Evolutionary conservation across 2,329 filamentous ascomycete genomes (phyloP).

Genomic region (Penicillium fuscoglaucum): DNA sequence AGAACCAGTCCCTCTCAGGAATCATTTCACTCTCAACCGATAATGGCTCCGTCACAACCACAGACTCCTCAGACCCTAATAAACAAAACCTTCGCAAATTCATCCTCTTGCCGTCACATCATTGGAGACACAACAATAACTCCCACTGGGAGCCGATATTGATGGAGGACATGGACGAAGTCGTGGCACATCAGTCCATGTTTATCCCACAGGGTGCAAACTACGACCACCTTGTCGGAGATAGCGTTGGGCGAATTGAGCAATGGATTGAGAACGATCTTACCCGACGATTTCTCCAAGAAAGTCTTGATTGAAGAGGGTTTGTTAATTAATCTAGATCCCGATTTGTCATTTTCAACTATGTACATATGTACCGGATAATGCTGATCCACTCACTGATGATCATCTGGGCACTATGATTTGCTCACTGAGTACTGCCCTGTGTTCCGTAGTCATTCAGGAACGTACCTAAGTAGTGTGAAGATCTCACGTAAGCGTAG

Average conservation of each 20-base stretch:
- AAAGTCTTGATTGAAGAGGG: conserved; percentile 16
- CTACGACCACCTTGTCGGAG: conserved; percentile 74
- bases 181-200: conserved; percentile 78
- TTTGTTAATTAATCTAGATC: neutral
- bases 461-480: too few species aligned
- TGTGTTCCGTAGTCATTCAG: too few species aligned
- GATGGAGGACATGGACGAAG: conserved; percentile 82
- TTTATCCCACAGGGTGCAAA: conserved; percentile 69
- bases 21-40: conserved; percentile 10
- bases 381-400: too few species aligned
- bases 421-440: too few species aligned
- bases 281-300: conserved; percentile 16
- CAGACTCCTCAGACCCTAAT: conserved; percentile 23
- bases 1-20: conserved; percentile 5
- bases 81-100: conserved; percentile 68
- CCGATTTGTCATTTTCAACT: neutral
- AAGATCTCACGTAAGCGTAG: too few species aligned
- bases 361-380: neutral
- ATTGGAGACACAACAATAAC: conserved; percentile 60
- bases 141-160: conserved; percentile 74
- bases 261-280: conserved; percentile 58
- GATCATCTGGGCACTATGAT: too few species aligned
- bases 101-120: conserved; percentile 67
- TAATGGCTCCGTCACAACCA: conserved; percentile 9
- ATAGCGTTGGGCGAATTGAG: conserved; percentile 66